Evolutionary conservation across 306 rosid species (phyloP), one percentile per base, ranked within the genome.

Genomic region (Cucumis hystrix): DNA sequence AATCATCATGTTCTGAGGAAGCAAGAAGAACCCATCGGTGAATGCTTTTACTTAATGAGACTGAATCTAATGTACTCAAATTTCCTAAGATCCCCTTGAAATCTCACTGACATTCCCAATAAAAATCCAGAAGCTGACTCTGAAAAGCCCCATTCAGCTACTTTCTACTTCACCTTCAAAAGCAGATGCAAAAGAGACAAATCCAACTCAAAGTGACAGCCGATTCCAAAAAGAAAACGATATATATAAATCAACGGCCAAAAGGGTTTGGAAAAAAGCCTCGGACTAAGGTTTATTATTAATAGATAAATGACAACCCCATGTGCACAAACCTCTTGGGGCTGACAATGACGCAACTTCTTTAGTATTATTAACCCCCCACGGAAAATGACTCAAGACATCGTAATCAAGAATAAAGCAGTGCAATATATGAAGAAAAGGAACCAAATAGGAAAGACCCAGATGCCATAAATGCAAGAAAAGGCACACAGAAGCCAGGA

Each of bases 241-340:
- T 10, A 54, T 13, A 28, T n/a, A 18, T 73, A 73, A 73, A 54
- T 54, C 47, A 52, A 30, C 49, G 18, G 77, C 77, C 47, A 52
- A 23, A 33, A 41, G 62, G 21, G 21, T 51, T 71, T 4, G 51
- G 61, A 52, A 25, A 23, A 70, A 70, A 47, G 41, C 56, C 60
- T 25, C 28, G 5, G 73, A 41, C 74, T 23, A 2, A 6, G 75
- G 55, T 52, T 16, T 71, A 45, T 43, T 47, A 52, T 16, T 52
- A 45, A 45, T 45, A 69, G 57, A 69, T 35, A 69, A 70, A 21
- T 71, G 21, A 25, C 45, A 71, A 28, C 41, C 77, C 77, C 77
- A 73, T 73, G 77, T 73, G 77, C 77, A 73, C 28, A 55, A 73
- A 30, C 77, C 52, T 73, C 77, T 52, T 51, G 77, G 62, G 63